These are phyloP conservation scores for Starmerella bombi DNA, from an alignment of 805 yeast genomes.

Conservation along the genomic window DNA sequence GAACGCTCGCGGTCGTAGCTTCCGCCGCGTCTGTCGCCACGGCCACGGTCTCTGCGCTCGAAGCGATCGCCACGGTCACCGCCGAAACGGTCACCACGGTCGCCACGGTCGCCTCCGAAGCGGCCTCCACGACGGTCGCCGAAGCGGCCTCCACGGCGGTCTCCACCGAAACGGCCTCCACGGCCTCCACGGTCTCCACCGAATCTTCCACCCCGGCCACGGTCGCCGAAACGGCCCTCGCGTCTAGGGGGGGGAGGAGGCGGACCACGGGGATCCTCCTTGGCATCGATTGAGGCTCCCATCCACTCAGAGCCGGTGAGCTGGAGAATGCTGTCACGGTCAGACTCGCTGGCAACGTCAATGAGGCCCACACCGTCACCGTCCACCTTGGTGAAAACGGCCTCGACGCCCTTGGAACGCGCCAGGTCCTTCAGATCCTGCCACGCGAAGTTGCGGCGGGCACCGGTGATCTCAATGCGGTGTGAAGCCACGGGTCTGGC, in stretches of 20 bases:
- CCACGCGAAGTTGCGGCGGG: slow-evolving; percentile 18
- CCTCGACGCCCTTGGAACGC: slow-evolving; percentile 43
- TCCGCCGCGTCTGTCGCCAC: slow-evolving; percentile 20
- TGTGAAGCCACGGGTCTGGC: slow-evolving; percentile 20
- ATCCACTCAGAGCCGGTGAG: slow-evolving; percentile 63
- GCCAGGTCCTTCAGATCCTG: slow-evolving; percentile 59
- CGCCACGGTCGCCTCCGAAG: slow-evolving; percentile 19
- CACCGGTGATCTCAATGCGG: slow-evolving; percentile 19
- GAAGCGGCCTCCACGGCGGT: slow-evolving; percentile 17
- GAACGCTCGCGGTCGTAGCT: slow-evolving; percentile 20
- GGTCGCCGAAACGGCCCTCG: slow-evolving; percentile 26
- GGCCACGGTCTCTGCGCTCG: slow-evolving; percentile 11
- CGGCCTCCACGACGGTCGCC: slow-evolving; percentile 19
- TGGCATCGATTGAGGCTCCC: slow-evolving; percentile 54
- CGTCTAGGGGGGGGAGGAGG: slow-evolving; percentile 31
- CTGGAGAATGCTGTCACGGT: slow-evolving; percentile 75
- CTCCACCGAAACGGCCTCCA: slow-evolving; percentile 19
- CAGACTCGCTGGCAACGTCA: slow-evolving; percentile 84
- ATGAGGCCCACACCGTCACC: slow-evolving; percentile 42
- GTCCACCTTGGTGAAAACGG: slow-evolving; percentile 30
- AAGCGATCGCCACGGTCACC: slow-evolving; percentile 13
- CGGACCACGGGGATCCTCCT: slow-evolving; percentile 45
- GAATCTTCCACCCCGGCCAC: slow-evolving; percentile 37
- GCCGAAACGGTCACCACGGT: slow-evolving; percentile 20
- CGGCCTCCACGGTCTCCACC: slow-evolving; percentile 23